Evolutionary conservation across 768 basidiomycete species (phyloP).

Genomic region (Xerocomellus amylosporus): DNA sequence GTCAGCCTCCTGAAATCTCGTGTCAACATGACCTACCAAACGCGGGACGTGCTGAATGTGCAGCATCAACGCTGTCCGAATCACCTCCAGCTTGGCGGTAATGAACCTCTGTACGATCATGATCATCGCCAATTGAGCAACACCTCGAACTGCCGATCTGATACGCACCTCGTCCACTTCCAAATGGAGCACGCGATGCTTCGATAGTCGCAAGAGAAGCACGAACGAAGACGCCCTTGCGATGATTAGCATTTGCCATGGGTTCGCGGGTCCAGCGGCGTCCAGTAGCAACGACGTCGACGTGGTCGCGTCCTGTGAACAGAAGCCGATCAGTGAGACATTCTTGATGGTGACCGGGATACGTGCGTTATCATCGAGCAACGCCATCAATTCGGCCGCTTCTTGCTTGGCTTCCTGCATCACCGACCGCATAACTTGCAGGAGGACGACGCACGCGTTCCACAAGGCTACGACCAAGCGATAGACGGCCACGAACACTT

Average conservation of each 20-base stretch:
- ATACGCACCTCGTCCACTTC: constrained; percentile 26
- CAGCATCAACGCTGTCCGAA: constrained; percentile 13
- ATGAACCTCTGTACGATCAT: constrained; percentile 16
- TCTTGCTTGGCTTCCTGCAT: constrained; percentile 18
- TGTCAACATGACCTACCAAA: constrained; percentile 12
- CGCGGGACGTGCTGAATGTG: constrained; percentile 10
- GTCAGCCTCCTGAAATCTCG: not conserved
- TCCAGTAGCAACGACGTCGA: not conserved
- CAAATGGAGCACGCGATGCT: constrained; percentile 19
- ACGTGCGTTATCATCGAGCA: constrained; percentile 11
- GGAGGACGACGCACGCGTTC: constrained; percentile 14
- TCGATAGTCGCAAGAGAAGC: constrained; percentile 19
- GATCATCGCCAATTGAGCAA: not conserved
- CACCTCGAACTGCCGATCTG: not conserved
- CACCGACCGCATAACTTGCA: constrained; percentile 8
- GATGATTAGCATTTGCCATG: constrained; percentile 22
- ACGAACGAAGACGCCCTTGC: constrained; percentile 18
- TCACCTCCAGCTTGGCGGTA: constrained; percentile 18
- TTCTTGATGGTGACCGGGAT: not conserved
- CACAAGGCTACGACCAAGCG: constrained; percentile 1
- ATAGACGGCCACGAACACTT: constrained; percentile 2
- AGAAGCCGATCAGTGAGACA: not conserved
- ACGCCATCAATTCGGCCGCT: constrained; percentile 11
- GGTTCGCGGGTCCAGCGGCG: not conserved
- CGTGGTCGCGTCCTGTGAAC: constrained; percentile 6